A percentile compares a stretch with the other conserved stretches of the same genome.
These are phyloP conservation scores for Beauveria caledonica DNA, from an alignment of 2,329 filamentous ascomycete genomes.

Conservation along the genomic window DNA sequence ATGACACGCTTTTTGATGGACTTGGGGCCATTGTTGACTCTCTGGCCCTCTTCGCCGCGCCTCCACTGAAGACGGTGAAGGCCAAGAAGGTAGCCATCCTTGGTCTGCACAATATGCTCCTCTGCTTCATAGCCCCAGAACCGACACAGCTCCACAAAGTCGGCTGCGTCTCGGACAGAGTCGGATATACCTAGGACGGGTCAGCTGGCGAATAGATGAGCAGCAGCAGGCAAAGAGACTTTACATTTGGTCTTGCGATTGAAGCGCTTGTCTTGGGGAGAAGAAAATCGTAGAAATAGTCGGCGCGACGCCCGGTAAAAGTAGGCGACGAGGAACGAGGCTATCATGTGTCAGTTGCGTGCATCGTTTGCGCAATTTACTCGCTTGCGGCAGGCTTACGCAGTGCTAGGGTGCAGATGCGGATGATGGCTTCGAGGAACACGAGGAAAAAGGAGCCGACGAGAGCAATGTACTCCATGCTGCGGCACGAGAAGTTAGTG, in stretches of 20 bases:
- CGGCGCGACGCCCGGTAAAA: slow-evolving; percentile 76
- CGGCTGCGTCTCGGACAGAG: slow-evolving; percentile 76
- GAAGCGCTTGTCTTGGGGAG: slow-evolving; percentile 59
- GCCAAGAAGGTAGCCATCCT: slow-evolving; percentile 86
- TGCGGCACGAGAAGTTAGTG: slow-evolving; percentile 25
- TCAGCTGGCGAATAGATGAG: slow-evolving; percentile 43
- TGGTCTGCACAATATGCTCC: slow-evolving; percentile 91
- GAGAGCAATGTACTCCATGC: slow-evolving; percentile 81
- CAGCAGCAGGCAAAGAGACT: neutral
- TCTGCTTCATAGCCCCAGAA: slow-evolving; percentile 89
- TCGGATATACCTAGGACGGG: slow-evolving; percentile 58
- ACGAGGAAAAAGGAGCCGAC: slow-evolving; percentile 77
- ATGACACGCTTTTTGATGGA: slow-evolving; percentile 75
- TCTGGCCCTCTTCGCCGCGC: slow-evolving; percentile 69
- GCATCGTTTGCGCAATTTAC: neutral
- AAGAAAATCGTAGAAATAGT: slow-evolving; percentile 71
- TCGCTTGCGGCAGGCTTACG: slow-evolving; percentile 45
- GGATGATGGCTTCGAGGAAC: slow-evolving; percentile 71
- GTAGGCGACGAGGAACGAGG: slow-evolving; percentile 70
- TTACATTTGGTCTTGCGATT: slow-evolving; percentile 58
- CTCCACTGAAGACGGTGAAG: slow-evolving; percentile 80
- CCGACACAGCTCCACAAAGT: slow-evolving; percentile 90
- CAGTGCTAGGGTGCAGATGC: slow-evolving; percentile 78
- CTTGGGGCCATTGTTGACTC: slow-evolving; percentile 63
- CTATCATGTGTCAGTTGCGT: slow-evolving; percentile 33